Evolutionary conservation across 345 rosid species (phyloP).

Genomic region (Bruguiera sexangula): DNA sequence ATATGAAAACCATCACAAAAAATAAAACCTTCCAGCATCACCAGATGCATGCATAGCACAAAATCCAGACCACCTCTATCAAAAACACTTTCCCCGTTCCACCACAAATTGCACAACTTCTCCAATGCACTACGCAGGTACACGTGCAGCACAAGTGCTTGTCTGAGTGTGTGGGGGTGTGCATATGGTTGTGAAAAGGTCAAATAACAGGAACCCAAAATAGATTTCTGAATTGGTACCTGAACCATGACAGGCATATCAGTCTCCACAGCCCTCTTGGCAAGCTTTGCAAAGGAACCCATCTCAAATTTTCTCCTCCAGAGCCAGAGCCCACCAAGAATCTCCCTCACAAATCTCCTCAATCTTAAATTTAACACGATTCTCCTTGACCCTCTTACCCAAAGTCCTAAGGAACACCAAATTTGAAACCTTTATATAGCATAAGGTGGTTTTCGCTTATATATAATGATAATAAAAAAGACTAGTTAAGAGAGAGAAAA

Average conservation of each 20-base stretch:
- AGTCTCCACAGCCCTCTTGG: constrained; percentile 75
- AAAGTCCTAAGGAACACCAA: not conserved
- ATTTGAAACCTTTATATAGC: not conserved
- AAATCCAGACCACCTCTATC: not conserved
- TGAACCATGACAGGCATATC: constrained; percentile 83
- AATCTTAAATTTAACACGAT: not conserved
- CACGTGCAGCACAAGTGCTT: not conserved
- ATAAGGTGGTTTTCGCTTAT: not conserved
- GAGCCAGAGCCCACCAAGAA: constrained; percentile 15
- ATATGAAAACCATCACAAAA: not conserved
- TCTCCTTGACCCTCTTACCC: not conserved
- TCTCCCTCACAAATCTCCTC: constrained; percentile 1
- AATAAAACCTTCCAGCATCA: no score
- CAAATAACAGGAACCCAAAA: constrained; percentile 14
- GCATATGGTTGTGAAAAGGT: not conserved
- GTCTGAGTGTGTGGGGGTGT: not conserved
- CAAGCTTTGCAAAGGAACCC: constrained; percentile 80
- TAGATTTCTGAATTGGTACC: constrained; percentile 38
- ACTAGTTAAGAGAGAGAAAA: not conserved
- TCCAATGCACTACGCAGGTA: not conserved
- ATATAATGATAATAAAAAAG: no score
- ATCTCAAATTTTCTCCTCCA: constrained; percentile 32
- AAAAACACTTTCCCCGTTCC: not conserved
- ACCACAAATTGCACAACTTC: not conserved
- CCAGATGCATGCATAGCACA: not conserved